Evolutionary conservation across 176 grass and related monocot species (phyloP).

Genomic region (Raddia distichophylla): DNA sequence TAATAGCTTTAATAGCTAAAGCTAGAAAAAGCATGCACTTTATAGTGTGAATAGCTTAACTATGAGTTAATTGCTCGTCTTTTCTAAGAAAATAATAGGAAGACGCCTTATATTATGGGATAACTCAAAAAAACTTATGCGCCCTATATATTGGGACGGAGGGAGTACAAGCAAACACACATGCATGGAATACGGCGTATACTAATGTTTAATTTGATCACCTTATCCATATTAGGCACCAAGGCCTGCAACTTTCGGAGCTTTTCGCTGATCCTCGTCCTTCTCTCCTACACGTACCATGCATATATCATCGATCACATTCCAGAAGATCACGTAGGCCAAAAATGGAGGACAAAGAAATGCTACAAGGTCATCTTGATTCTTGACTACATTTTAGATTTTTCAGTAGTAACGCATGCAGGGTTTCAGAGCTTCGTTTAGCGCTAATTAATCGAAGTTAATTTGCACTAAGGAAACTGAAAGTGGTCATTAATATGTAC

Average conservation of each 20-base stretch:
- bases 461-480: not conserved
- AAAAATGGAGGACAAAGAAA: not conserved
- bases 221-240: conserved; percentile 76
- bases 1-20: too few species aligned
- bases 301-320: not conserved
- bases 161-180: not conserved
- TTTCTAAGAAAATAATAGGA: too few species aligned
- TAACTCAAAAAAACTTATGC: too few species aligned
- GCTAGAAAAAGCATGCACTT: too few species aligned
- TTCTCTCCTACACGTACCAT: conserved; percentile 41
- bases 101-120: too few species aligned
- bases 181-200: not conserved
- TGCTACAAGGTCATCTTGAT: not conserved
- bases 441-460: not conserved
- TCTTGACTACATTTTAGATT: not conserved
- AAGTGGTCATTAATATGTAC: not conserved
- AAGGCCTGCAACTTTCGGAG: conserved; percentile 67
- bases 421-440: not conserved
- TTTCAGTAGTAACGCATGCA: not conserved
- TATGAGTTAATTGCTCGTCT: too few species aligned
- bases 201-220: not conserved
- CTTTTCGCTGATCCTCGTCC: conserved; percentile 72
- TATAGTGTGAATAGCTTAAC: too few species aligned
- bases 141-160: too few species aligned
- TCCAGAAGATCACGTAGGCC: not conserved